Evolutionary conservation across 164 flowering plant species (phyloP), one percentile per base, ranked within the genome.

Genomic region (Nymphaea colorata): DNA sequence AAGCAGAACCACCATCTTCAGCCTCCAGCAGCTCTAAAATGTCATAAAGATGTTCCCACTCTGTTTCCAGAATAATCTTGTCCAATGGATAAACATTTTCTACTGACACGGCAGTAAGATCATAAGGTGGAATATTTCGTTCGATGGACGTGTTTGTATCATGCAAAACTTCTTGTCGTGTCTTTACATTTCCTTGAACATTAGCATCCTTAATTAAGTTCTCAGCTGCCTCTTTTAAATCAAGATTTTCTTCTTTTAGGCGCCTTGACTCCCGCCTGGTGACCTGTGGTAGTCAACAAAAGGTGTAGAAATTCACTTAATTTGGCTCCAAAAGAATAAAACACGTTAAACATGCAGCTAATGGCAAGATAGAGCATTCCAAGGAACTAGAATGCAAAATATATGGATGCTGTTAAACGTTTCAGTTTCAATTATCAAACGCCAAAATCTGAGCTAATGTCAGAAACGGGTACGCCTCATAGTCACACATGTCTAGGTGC

Each of bases 31-130:
- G 81, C 47, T 81, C 66, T 66, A 78, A 61, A 64, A 86, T 64
- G 77, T 91, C 94, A 41, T 61, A 64, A 65, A 95, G 87, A 76
- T 75, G 74, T 71, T 71, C 73, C 90, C 87, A 84, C 62, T 95
- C 98, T 66, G 83, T 90, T 25, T 76, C 70, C 8, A 75, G 69
- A 75, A 94, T 91, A 64, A 91, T 91, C 79, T 79, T 82, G 53
- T 87, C 85, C 47, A 95, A 64, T 3, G 85, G 96, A 82, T 88
- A 95, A 65, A 94, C 99, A 64, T 73, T 76, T 65, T 85, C 78
- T 2, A 89, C 89, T 42, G 78, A 68, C 18, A 85, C 77, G 43
- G 98, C 98, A 64, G 78, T 77, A 51, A 76, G 4, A 72, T 93
- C 79, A 67, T 86, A 75, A 1, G 91, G 89, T 47, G 98, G 98